phyloP scores from a whole-genome alignment of 345 rosid genomes.

The Rubroshorea leprosula region DNA sequence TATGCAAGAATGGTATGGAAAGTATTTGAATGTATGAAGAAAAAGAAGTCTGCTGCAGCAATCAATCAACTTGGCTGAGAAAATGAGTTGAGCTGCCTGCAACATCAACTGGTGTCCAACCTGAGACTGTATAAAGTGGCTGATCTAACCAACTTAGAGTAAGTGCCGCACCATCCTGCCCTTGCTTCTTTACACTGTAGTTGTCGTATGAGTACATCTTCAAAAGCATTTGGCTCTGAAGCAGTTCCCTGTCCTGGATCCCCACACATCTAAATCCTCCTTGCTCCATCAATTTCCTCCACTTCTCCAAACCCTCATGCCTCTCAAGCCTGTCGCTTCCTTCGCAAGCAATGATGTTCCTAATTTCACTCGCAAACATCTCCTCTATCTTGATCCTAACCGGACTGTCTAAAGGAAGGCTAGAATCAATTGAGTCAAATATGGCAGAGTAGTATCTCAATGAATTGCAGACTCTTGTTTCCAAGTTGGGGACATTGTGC shows the following conservation, averaged over 20 bases:
- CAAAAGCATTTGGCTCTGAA: constrained; percentile 82
- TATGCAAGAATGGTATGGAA: too few species aligned
- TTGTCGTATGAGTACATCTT: constrained; percentile 62
- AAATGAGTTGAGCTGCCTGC: constrained; percentile 64
- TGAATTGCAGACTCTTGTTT: constrained; percentile 63
- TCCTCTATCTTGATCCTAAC: constrained; percentile 77
- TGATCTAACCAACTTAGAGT: constrained; percentile 80
- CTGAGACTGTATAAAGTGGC: constrained; percentile 81
- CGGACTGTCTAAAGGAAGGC: constrained; percentile 57
- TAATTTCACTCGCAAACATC: constrained; percentile 72
- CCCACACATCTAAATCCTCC: constrained; percentile 61
- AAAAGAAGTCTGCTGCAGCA: constrained; percentile 20
- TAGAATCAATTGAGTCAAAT: constrained; percentile 60
- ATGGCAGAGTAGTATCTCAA: constrained; percentile 71
- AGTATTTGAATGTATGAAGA: constrained; percentile 28
- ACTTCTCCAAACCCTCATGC: constrained; percentile 56
- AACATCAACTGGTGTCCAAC: constrained; percentile 60
- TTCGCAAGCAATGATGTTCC: constrained; percentile 82
- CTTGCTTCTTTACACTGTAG: constrained; percentile 41
- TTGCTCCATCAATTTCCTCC: constrained; percentile 80
- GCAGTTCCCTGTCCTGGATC: constrained; percentile 59
- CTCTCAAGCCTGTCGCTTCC: constrained; percentile 83
- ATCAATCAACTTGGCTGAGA: constrained; percentile 44
- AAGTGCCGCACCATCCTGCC: constrained; percentile 41
- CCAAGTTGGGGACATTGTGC: constrained; percentile 46